Conservation (phyloP, 2,329 filamentous ascomycete genomes). For the Pezicula radicicola region DNA sequence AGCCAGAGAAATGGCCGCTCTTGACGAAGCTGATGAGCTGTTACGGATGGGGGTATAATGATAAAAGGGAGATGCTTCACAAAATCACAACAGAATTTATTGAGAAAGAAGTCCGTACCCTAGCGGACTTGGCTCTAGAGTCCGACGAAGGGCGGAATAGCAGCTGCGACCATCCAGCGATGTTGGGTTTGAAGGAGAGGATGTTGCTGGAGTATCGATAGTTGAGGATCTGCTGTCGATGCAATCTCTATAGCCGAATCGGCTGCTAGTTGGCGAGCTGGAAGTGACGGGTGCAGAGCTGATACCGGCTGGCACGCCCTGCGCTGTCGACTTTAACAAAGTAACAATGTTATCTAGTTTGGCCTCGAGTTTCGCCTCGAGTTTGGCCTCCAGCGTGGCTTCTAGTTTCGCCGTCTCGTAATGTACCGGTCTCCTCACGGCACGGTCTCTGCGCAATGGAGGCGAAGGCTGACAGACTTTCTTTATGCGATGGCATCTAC, state of each 20-base stretch:
- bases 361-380: background rate
- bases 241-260: background rate
- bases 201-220: background rate
- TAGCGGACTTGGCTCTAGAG: background rate
- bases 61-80: conserved; percentile 6
- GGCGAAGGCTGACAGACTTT: conserved; percentile 8
- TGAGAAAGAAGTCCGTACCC: conserved; percentile 3
- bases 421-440: background rate
- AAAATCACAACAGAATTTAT: conserved; percentile 5
- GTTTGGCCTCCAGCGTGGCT: background rate
- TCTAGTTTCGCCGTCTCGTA: conserved; percentile 3
- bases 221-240: background rate
- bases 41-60: conserved; percentile 2
- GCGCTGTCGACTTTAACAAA: background rate
- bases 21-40: conserved; percentile 6
- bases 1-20: conserved; percentile 8
- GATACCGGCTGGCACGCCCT: background rate
- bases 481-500: conserved; percentile 7
- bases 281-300: background rate
- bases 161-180: background rate
- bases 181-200: background rate
- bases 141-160: background rate
- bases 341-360: background rate
- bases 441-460: conserved; percentile 1
- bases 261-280: background rate